Base-by-base conservation (phyloP, 805 yeast genomes). In the Lachancea fermentati region DNA sequence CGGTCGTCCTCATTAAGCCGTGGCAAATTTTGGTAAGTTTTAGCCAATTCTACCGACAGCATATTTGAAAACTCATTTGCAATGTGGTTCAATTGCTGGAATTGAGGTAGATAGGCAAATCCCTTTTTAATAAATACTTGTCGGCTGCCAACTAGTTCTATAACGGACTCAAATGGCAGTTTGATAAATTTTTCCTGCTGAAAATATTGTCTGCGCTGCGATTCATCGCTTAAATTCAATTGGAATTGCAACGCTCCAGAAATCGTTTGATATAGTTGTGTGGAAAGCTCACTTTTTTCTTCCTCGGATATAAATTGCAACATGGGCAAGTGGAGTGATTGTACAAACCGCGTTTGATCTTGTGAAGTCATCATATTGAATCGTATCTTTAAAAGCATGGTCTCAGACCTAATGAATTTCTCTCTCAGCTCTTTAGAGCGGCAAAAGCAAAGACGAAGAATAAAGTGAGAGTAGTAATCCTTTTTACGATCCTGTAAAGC, bases 401-500 rank as follows among this genome's bases (percentile, higher is more conserved):
- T 68, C 58, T 93, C 99, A 24, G 88, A 78, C 49, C 78, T 75
- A 24, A 85, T 68, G 53, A 93, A 91, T 56, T 91, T 77, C 26
- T 72, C 76, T 46, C 97, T 74, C 36, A 89, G 71, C 44, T 91
- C 97, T 36, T 85, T 85, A 3, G 79, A 76, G 47, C 95, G 78
- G 57, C 97, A 85, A 58, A 93, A 93, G 34, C 95, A 96, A 30
- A 93, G 69, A 41, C 97, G 71, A 47, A 93, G 65, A 26, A 91
- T 89, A 58, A 68, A 93, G 64, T 93, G 99, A 4, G 95, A 84
- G 59, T 85, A 87, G 55, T 87, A 91, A 63, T 93, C 99, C 58
- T 91, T 91, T 48, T 75, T 75, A 50, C 95, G 76, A 56, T 86
- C 94, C 30, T 68, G 67, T 30, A 68, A 62, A 32, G 68, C 57